Base-by-base conservation (phyloP, 495 filamentous ascomycete genomes). In the Astrothelium macrocarpum region DNA sequence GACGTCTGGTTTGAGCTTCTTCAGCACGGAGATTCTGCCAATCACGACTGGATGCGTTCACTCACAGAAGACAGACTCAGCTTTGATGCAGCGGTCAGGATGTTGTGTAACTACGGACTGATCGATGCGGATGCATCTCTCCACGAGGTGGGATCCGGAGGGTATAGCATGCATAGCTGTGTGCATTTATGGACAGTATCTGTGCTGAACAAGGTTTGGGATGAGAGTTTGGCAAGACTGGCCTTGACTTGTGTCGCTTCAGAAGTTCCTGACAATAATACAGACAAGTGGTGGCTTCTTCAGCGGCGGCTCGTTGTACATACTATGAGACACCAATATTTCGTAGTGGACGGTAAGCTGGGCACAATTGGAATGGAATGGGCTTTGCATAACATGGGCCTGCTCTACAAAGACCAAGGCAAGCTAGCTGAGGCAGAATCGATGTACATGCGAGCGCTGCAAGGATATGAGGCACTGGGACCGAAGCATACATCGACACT, bases 401-500 rank as follows among this genome's bases (percentile, higher is more conserved):
- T 26, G 20, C n/a, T 64, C 39, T 66, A 68, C 56, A n/a, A 14
- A 2, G 34, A 66, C 32, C 74, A 77, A 46, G 72, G 72, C 36
- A 75, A 72, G 67, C 62, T 73, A n/a, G 58, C 65, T 5, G 64
- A 77, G 66, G 75, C 74, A 59, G 71, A 75, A 62, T 34, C 66
- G 69, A 73, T 75, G 68, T 72, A 75, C 60, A 16, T 62, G 59
- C 68, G 61, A 45, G 65, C 56, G 31, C 49, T 67, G 39, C 9
- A 58, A 67, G 73, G 70, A 62, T 64, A 65, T 10, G 72, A 74
- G 66, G 67, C 66, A 39, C 66, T 75, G 20, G 77, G 77, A 32
- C 63, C 66, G 61, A 68, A 79, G 66, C 76, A 79, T 66, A 64
- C 65, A 61, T 71, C 69, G 49, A 80, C 77, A 32, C 74, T 79